Evolutionary conservation across 2,329 filamentous ascomycete genomes (phyloP).

Genomic region (Trichoderma citrinoviride): DNA sequence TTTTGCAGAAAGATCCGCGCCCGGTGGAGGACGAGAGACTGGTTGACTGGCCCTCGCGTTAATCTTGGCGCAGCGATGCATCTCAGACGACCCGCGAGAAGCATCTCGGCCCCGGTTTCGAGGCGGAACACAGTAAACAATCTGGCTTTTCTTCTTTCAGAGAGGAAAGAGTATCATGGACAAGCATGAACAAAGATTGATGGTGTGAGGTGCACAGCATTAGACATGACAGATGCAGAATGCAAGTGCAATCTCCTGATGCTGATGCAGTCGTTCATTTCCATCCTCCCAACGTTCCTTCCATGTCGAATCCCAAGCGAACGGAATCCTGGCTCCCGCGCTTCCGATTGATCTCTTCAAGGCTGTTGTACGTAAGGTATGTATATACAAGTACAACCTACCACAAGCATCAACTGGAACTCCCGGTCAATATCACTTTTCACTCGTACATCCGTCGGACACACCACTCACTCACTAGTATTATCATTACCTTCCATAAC

Average conservation of each 20-base stretch:
- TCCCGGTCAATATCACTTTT: too few species aligned
- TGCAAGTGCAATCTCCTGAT: neutral
- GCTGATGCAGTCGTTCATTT: neutral
- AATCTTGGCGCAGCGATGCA: slow-evolving; percentile 11
- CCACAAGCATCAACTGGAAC: too few species aligned
- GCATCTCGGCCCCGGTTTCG: neutral
- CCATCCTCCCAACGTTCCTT: neutral
- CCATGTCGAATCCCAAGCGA: neutral
- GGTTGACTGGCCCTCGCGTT: neutral
- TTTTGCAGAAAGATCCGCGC: neutral
- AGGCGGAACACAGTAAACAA: neutral
- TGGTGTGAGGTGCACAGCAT: neutral
- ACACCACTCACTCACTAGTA: neutral
- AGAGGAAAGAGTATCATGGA: neutral
- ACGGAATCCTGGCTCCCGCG: neutral
- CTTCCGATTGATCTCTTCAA: neutral
- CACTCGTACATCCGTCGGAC: too few species aligned
- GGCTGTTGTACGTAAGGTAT: too few species aligned
- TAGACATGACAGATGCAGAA: neutral
- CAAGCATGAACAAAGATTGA: neutral
- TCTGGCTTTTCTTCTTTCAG: too few species aligned
- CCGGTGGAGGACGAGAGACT: neutral
- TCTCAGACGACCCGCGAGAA: neutral
- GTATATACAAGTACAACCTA: too few species aligned
- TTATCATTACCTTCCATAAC: too few species aligned